These are phyloP conservation scores for Suillus hirtellus DNA, from an alignment of 768 basidiomycete species.

Conservation along the genomic window DNA sequence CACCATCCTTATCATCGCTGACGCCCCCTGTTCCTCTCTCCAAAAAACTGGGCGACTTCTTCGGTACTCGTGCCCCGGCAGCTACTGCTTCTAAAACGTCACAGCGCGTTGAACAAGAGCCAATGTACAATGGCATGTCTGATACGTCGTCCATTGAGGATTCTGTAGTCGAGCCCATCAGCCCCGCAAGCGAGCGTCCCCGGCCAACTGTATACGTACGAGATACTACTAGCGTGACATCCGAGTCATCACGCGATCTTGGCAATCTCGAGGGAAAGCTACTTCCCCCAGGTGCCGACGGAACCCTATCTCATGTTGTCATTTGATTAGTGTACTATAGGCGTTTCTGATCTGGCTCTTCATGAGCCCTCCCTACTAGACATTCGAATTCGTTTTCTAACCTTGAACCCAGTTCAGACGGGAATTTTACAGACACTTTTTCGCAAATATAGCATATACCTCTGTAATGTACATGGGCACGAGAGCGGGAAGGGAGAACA, in stretches of 20 bases:
- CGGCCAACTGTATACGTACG: slow-evolving; percentile 30
- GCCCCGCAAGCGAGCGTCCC: slow-evolving; percentile 31
- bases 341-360: not conserved
- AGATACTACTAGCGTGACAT: slow-evolving; percentile 30
- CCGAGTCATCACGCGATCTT: slow-evolving; percentile 28
- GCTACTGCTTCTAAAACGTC: slow-evolving; percentile 29
- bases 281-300: slow-evolving; percentile 19
- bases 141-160: slow-evolving; percentile 40
- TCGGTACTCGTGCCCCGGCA: slow-evolving; percentile 53
- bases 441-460: not conserved
- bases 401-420: not conserved
- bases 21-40: slow-evolving; percentile 48
- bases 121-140: slow-evolving; percentile 30
- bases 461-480: slow-evolving; percentile 3
- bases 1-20: slow-evolving; percentile 24
- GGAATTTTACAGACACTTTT: not conserved
- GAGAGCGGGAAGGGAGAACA: not conserved
- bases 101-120: slow-evolving; percentile 27
- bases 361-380: not conserved
- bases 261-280: slow-evolving; percentile 34
- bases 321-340: slow-evolving; percentile 24
- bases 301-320: slow-evolving; percentile 25
- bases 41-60: slow-evolving; percentile 72
- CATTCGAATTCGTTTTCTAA: slow-evolving; percentile 1
- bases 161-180: slow-evolving; percentile 35